Evolutionary conservation across 2,329 filamentous ascomycete species (phyloP), one percentile per base, ranked within the genome.

Genomic region (Colletotrichum spinosum): DNA sequence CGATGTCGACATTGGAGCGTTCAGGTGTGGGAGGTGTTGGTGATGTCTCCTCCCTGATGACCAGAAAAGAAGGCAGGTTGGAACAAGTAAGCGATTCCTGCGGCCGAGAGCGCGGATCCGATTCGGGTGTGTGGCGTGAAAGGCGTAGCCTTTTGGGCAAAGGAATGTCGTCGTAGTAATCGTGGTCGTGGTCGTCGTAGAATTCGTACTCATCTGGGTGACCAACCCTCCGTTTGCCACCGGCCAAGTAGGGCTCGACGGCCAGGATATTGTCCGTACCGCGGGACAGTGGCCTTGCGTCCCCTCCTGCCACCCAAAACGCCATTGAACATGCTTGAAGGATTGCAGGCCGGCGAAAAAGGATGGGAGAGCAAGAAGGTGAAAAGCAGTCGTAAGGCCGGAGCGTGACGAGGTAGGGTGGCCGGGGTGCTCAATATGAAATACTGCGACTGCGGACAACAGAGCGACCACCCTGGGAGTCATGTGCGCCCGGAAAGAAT

Each of bases 181-280:
- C 60, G 59, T 67, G 73, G 72, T 50, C 60, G 59, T 53, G 68
- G 69, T 76, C 73, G 64, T 74, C 72, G 63, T 74, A 70, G 67
- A 70, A 68, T 68, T 77, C 74, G 62, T 74, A 70, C 56, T 74
- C 72, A 46, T 77, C 75, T 55, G 73, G 72, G 53, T 77, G 70
- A 69, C 75, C 77, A 60, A 78, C 74, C 37, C 78, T 75, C 53
- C 79, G 77, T 72, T 81, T 81, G 64, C 76, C 79, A 63, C 72
- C 75, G 34, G 73, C 71, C 65, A 75, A 61, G 68, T 78, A 76
- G 41, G 71, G 73, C 35, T 64, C 45, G 49, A 49, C 53, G 42
- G 17, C 35, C 37, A 37, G 41, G 65, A 42, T 50, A n/a, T 54
- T 33, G 65, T 62, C 65, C 41, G 53, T 50, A 45, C 15, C 49